A percentile compares a stretch with the other conserved stretches of the same genome.
phyloP scores from a whole-genome alignment of 108 stramenopile genomes.

The Nannochloropsis gaditana region DNA sequence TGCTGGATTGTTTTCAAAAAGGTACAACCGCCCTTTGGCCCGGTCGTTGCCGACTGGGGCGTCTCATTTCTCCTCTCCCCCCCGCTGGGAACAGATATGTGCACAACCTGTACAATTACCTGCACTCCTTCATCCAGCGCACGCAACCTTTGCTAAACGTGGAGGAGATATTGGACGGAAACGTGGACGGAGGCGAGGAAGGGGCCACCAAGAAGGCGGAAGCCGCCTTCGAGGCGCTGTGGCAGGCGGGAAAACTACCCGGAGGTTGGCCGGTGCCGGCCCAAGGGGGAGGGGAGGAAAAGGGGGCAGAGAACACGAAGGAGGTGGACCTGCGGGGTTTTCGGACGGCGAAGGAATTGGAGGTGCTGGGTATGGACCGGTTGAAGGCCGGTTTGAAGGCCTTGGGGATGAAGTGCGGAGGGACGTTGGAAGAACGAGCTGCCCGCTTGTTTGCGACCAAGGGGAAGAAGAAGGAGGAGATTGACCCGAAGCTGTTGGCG shows the following conservation, averaged over 20 bases:
- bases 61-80: too few relatives aligned
- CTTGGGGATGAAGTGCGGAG: constrained; percentile 91
- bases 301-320: background rate
- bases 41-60: too few relatives aligned
- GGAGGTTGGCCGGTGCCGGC: background rate
- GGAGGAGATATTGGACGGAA: constrained; percentile 20
- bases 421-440: constrained; percentile 74
- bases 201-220: background rate
- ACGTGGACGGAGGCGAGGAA: background rate
- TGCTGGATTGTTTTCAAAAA: background rate
- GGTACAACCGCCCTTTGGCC: too few relatives aligned
- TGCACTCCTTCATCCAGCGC: constrained; percentile 25
- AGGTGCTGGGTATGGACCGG: constrained; percentile 65
- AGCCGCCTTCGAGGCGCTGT: constrained; percentile 25
- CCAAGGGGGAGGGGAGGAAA: background rate
- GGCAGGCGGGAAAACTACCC: constrained; percentile 23
- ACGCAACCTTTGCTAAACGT: constrained; percentile 33
- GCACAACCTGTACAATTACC: constrained; percentile 27
- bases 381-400: constrained; percentile 77
- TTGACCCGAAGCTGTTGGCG: constrained; percentile 68
- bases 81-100: constrained; percentile 19
- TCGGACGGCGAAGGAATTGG: constrained; percentile 48
- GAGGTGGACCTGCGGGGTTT: constrained; percentile 26
- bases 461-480: constrained; percentile 70
- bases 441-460: constrained; percentile 79